Conservation (phyloP, 2,329 filamentous ascomycete species). For the Phymatotrichopsis omnivora region DNA sequence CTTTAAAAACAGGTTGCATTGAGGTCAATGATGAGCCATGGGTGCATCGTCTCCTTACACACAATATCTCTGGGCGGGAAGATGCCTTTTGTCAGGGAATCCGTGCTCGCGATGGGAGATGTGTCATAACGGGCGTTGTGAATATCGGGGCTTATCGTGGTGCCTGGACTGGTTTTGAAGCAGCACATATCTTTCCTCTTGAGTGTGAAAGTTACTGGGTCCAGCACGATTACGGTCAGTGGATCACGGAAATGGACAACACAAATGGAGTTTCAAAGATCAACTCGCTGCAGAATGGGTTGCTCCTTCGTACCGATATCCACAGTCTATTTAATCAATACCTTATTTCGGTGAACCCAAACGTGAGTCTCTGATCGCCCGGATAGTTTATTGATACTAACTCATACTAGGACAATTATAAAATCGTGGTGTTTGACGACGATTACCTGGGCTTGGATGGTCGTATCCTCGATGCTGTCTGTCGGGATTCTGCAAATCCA, state of each 20-base stretch:
- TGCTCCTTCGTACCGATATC: constrained; percentile 8
- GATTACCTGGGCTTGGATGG: constrained; percentile 7
- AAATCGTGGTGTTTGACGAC: constrained; percentile 10
- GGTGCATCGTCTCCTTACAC: constrained; percentile 8
- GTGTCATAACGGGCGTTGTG: constrained; percentile 9
- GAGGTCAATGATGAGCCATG: constrained; percentile 5
- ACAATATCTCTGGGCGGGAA: constrained; percentile 3
- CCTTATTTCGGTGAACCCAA: constrained; percentile 12
- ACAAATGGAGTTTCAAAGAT: constrained; percentile 11
- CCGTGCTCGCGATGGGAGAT: constrained; percentile 4
- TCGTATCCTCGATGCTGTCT: too few species aligned
- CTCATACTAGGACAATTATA: constrained; percentile 14
- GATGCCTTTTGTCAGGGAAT: constrained; percentile 9
- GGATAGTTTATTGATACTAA: too few species aligned
- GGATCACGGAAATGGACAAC: constrained; percentile 12
- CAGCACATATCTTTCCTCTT: constrained; percentile 12
- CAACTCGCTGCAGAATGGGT: constrained; percentile 15
- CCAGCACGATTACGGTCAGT: constrained; percentile 6
- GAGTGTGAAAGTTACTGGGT: constrained; percentile 6
- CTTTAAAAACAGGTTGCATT: constrained; percentile 10
- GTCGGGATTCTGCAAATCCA: constrained; percentile 6
- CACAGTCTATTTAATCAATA: constrained; percentile 10
- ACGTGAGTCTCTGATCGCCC: constrained; percentile 10
- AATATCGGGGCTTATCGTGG: constrained; percentile 2
- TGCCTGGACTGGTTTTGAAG: constrained; percentile 11